Conservation (phyloP, 2,329 filamentous ascomycete species). For the Daldinia eschscholtzii region DNA sequence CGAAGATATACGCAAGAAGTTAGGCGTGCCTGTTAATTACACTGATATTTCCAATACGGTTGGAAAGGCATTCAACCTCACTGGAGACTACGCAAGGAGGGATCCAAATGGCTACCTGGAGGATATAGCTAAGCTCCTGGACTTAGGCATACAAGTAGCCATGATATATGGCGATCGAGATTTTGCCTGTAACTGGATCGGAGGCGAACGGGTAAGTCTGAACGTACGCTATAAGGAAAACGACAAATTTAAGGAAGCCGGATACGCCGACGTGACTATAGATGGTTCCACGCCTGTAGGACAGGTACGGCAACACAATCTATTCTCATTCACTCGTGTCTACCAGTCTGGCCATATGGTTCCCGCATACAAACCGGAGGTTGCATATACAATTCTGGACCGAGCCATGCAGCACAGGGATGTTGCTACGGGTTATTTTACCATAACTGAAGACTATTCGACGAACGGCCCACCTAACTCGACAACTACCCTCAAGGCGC, state of each 20-base stretch:
- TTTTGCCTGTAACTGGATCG: constrained; percentile 62
- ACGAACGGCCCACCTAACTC: constrained; percentile 49
- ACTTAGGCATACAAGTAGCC: constrained; percentile 65
- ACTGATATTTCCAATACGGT: constrained; percentile 58
- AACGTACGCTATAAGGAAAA: constrained; percentile 58
- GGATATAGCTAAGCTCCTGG: constrained; percentile 59
- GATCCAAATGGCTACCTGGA: constrained; percentile 51
- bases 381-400: constrained; percentile 63
- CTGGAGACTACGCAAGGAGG: constrained; percentile 46
- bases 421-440: constrained; percentile 65
- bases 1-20: constrained; percentile 62
- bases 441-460: constrained; percentile 51
- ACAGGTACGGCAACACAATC: constrained; percentile 60
- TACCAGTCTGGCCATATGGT: constrained; percentile 63
- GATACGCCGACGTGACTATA: constrained; percentile 60
- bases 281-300: constrained; percentile 57
- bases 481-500: neutral
- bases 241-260: constrained; percentile 60
- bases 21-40: constrained; percentile 70
- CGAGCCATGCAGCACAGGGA: constrained; percentile 62
- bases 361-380: constrained; percentile 65
- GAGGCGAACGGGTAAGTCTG: constrained; percentile 62
- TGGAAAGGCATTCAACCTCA: constrained; percentile 54
- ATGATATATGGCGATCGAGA: constrained; percentile 69
- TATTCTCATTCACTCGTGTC: constrained; percentile 63